A percentile compares a stretch with the other conserved stretches of the same genome.
These are phyloP conservation scores for Fusarium sp. DNA, from an alignment of 2,329 filamentous ascomycete species.

Conservation along the genomic window DNA sequence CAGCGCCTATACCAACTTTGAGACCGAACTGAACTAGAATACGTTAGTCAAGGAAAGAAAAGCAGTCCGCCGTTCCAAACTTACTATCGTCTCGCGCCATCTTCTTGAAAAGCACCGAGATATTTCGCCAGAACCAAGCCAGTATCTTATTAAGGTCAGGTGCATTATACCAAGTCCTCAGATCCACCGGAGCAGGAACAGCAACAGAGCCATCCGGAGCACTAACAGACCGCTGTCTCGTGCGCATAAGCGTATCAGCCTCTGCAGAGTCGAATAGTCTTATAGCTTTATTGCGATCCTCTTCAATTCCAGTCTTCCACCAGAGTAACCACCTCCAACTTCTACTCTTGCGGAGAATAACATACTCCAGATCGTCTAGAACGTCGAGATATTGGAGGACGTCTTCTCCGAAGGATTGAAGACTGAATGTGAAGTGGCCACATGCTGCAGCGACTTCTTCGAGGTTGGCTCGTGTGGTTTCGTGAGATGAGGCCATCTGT, in stretches of 20 bases:
- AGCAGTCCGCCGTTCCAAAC: conserved; percentile 48
- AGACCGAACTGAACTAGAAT: conserved; percentile 75
- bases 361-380: conserved; percentile 83
- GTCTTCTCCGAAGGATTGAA: conserved; percentile 91
- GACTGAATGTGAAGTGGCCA: conserved; percentile 92
- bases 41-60: conserved; percentile 53
- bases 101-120: conserved; percentile 52
- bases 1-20: conserved; percentile 91
- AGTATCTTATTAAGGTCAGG: conserved; percentile 34
- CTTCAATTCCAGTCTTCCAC: conserved; percentile 62
- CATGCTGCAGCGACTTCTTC: conserved; percentile 97
- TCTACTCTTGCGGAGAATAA: conserved; percentile 68
- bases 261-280: conserved; percentile 54
- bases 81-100: conserved; percentile 59
- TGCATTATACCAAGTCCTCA: conserved; percentile 16
- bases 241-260: conserved; percentile 28
- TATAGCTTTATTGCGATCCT: conserved; percentile 26
- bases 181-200: neutral
- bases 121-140: conserved; percentile 31
- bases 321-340: conserved; percentile 88
- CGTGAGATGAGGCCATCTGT: conserved; percentile 62
- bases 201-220: neutral
- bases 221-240: neutral
- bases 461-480: conserved; percentile 79
- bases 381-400: conserved; percentile 84